Conservation (phyloP, 73 alveolate genomes). For the Paraurostyla sp. region DNA sequence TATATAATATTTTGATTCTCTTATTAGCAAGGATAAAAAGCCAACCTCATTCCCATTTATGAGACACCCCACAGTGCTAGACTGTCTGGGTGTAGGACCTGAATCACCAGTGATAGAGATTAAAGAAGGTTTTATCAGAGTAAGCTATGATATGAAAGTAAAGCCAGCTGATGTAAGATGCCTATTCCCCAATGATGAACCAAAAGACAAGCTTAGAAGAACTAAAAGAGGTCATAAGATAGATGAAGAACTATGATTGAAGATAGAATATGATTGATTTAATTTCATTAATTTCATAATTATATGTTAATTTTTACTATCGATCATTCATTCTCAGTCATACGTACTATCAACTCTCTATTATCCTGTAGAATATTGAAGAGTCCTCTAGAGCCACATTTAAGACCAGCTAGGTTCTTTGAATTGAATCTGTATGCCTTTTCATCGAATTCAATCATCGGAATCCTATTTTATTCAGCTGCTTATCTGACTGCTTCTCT, state of each 20-base stretch:
- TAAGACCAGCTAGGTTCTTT: neutral
- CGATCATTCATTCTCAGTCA: constrained; percentile 31
- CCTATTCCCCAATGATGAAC: neutral
- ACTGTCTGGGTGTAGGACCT: constrained; percentile 29
- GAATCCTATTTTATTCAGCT: neutral
- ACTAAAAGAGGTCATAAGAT: too few relatives aligned
- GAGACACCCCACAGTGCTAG: neutral
- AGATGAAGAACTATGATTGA: too few relatives aligned
- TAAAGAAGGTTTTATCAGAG: constrained; percentile 42
- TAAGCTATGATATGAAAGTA: constrained; percentile 16
- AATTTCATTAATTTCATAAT: neutral
- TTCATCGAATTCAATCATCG: constrained; percentile 40
- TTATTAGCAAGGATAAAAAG: neutral
- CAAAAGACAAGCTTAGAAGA: constrained; percentile 5
- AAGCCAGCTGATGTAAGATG: constrained; percentile 25
- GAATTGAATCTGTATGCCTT: neutral
- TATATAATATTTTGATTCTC: neutral
- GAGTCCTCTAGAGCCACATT: constrained; percentile 37
- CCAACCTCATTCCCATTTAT: neutral
- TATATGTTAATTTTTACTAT: neutral
- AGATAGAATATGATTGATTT: neutral
- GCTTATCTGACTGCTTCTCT: constrained; percentile 1
- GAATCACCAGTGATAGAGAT: constrained; percentile 6
- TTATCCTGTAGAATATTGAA: neutral
- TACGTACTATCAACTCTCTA: constrained; percentile 18